A percentile compares a stretch with the other conserved stretches of the same genome.
phyloP scores from a whole-genome alignment of 1,284 basidiomycete species.

The Apiotrichum domesticum region DNA sequence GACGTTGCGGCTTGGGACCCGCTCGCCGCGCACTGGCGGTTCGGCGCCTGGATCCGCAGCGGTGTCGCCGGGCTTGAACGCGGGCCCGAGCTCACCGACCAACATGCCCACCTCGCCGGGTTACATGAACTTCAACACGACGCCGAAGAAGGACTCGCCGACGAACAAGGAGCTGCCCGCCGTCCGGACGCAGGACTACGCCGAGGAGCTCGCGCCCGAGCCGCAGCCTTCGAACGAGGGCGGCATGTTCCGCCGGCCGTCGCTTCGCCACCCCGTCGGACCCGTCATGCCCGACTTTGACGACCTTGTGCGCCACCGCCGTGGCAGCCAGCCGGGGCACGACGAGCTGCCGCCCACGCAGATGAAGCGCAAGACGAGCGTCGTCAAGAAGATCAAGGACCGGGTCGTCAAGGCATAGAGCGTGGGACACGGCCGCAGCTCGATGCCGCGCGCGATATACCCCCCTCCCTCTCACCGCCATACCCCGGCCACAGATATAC shows the following conservation, averaged over 20 bases:
- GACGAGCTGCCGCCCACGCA: background rate
- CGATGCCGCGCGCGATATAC: no score
- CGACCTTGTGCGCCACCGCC: constrained; percentile 21
- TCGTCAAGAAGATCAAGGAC: constrained; percentile 45
- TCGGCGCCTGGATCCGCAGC: no score
- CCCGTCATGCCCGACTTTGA: constrained; percentile 47
- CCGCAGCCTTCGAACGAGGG: background rate
- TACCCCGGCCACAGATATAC: no score
- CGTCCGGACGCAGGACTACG: background rate
- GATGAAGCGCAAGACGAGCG: constrained; percentile 41
- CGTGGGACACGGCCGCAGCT: no score
- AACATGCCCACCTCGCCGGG: no score
- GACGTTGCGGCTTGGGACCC: background rate
- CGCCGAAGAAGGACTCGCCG: background rate
- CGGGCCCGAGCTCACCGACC: no score
- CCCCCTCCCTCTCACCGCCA: no score
- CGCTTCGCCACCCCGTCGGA: constrained; percentile 32
- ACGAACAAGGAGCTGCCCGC: background rate
- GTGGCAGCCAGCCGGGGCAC: background rate
- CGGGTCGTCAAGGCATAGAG: constrained; percentile 21
- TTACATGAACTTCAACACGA: background rate
- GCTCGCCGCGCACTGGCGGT: no score
- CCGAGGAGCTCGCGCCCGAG: background rate
- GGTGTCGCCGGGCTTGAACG: no score
- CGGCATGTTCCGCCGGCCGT: background rate